These are phyloP conservation scores for Erodium trifolium DNA, from an alignment of 441 rosid species.

Conservation along the genomic window DNA sequence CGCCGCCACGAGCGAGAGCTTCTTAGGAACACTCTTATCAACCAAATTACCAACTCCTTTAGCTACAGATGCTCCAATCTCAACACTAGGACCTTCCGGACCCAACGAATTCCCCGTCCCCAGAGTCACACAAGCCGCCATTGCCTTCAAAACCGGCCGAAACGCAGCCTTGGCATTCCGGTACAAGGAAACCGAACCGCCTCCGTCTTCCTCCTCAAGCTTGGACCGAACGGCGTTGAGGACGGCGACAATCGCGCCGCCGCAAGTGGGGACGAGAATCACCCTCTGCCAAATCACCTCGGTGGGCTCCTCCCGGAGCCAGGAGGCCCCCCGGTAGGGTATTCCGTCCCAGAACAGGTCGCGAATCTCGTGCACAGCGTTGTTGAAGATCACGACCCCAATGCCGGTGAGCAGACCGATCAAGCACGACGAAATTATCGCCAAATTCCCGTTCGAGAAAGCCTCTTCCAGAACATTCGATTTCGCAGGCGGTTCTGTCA, in stretches of 20 bases:
- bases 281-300: constrained; percentile 53
- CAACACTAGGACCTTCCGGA: constrained; percentile 97
- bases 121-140: constrained; percentile 78
- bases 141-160: constrained; percentile 57
- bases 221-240: constrained; percentile 32
- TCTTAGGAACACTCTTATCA: constrained; percentile 35
- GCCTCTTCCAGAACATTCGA: background rate
- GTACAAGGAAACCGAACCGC: background rate
- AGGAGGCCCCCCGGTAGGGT: constrained; percentile 69
- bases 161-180: constrained; percentile 29
- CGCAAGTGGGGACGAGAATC: constrained; percentile 56
- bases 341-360: constrained; percentile 87
- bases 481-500: background rate
- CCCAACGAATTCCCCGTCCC: constrained; percentile 92
- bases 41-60: constrained; percentile 43
- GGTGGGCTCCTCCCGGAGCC: constrained; percentile 68
- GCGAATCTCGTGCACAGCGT: constrained; percentile 43
- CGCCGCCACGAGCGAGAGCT: constrained; percentile 68
- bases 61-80: constrained; percentile 77
- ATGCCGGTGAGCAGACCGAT: background rate
- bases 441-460: background rate
- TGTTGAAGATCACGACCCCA: background rate
- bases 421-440: background rate
- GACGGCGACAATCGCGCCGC: constrained; percentile 59
- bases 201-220: background rate